Conservation (phyloP, 306 rosid genomes). For the Bauhinia variegata region DNA sequence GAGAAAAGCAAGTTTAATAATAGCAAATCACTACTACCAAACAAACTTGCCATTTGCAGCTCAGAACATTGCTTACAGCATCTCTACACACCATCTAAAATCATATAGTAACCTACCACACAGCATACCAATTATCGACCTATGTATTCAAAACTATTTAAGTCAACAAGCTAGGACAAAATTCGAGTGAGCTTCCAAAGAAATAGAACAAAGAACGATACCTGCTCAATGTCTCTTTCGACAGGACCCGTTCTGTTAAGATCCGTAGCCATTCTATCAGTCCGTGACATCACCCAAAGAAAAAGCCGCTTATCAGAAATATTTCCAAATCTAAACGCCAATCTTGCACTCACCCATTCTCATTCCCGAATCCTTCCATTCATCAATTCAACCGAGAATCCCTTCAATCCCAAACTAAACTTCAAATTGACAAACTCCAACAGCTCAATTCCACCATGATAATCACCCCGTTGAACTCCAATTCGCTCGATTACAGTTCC, state of each 20-base stretch:
- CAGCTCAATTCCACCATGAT: slow-evolving; percentile 66
- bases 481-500: slow-evolving; percentile 43
- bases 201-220: slow-evolving; percentile 38
- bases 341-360: slow-evolving; percentile 56
- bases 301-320: slow-evolving; percentile 43
- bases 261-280: slow-evolving; percentile 87
- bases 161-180: slow-evolving; percentile 19
- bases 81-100: slow-evolving; percentile 27
- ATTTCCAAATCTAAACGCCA: slow-evolving; percentile 56
- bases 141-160: slow-evolving; percentile 15
- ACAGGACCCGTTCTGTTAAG: slow-evolving; percentile 82
- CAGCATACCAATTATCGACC: slow-evolving; percentile 23
- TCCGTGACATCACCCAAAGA: slow-evolving; percentile 56
- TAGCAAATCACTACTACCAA: slow-evolving; percentile 3
- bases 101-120: slow-evolving; percentile 28
- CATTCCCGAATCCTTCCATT: slow-evolving; percentile 72
- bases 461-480: slow-evolving; percentile 35
- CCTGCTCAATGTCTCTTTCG: slow-evolving; percentile 98
- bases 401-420: slow-evolving; percentile 46
- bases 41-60: slow-evolving; percentile 5
- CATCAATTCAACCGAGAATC: slow-evolving; percentile 47
- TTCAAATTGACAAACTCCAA: slow-evolving; percentile 40
- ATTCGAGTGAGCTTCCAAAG: slow-evolving; percentile 15
- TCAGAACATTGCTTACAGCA: slow-evolving; percentile 14
- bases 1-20: background rate